These are phyloP conservation scores for Thielaviopsis musarum DNA, from an alignment of 2,329 filamentous ascomycete genomes.

Conservation along the genomic window DNA sequence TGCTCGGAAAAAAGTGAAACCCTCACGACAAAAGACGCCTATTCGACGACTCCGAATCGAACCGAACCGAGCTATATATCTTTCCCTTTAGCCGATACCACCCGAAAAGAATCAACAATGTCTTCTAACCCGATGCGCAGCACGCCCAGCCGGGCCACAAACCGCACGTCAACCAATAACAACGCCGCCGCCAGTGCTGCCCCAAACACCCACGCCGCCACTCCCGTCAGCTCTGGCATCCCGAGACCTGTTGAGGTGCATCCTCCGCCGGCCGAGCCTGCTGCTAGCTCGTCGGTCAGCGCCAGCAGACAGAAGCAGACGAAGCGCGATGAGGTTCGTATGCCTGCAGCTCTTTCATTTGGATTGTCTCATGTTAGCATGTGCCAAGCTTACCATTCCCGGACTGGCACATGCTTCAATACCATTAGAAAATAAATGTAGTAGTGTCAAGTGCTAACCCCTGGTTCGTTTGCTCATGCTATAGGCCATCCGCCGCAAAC, in stretches of 20 bases:
- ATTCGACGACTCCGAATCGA: neutral
- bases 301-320: constrained; percentile 91
- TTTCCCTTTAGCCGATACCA: neutral
- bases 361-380: neutral
- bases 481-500: constrained; percentile 88
- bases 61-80: neutral
- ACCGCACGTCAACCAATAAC: constrained; percentile 34
- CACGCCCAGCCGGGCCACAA: constrained; percentile 46
- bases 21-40: neutral
- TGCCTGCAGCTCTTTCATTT: neutral
- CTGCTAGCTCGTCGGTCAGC: constrained; percentile 53
- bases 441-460: constrained; percentile 6
- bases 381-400: neutral
- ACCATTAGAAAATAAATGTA: neutral
- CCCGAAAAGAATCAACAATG: neutral
- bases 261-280: constrained; percentile 38
- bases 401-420: neutral
- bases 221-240: constrained; percentile 47
- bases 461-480: constrained; percentile 4
- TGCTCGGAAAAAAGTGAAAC: neutral
- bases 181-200: constrained; percentile 1
- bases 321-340: constrained; percentile 90
- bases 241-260: constrained; percentile 56
- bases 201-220: constrained; percentile 35
- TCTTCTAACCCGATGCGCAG: constrained; percentile 50